Conservation (phyloP, 1,139 yeast genomes). For the Komagataea norvegica region DNA sequence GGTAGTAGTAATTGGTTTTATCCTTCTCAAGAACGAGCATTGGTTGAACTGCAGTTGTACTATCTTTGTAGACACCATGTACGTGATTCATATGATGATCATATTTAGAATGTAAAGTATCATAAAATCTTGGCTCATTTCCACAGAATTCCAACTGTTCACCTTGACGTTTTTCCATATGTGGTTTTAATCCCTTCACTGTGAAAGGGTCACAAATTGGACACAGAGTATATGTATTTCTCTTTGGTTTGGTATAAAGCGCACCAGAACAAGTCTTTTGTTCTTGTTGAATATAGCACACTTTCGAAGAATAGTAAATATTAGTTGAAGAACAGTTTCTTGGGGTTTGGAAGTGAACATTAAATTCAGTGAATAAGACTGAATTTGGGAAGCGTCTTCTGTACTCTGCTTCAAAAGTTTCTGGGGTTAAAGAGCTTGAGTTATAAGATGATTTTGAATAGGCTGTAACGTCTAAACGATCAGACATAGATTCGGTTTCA, state of each 20-base stretch:
- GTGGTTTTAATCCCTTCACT: not conserved
- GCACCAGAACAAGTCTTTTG: conserved; percentile 1
- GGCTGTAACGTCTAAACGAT: not conserved
- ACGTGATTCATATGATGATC: conserved; percentile 12
- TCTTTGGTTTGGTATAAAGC: conserved; percentile 3
- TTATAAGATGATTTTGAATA: not conserved
- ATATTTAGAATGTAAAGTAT: conserved; percentile 9
- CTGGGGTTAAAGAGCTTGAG: not conserved
- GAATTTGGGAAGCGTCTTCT: conserved; percentile 5
- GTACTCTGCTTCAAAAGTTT: not conserved
- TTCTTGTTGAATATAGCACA: conserved; percentile 3
- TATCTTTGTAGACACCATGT: conserved; percentile 11
- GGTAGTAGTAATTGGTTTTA: not conserved
- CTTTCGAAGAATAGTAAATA: conserved; percentile 3
- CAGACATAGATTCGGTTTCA: no score
- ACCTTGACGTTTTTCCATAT: conserved; percentile 9
- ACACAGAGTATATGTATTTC: conserved; percentile 7
- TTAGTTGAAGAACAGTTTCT: not conserved
- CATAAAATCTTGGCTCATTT: conserved; percentile 9
- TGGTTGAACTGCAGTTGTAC: conserved; percentile 1
- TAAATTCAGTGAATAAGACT: conserved; percentile 2
- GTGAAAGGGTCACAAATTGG: conserved; percentile 11
- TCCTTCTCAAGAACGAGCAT: not conserved
- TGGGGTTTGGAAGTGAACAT: conserved; percentile 4
- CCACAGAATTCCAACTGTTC: not conserved